phyloP scores from a whole-genome alignment of 176 grass and related monocot species.

The Leersia perrieri region DNA sequence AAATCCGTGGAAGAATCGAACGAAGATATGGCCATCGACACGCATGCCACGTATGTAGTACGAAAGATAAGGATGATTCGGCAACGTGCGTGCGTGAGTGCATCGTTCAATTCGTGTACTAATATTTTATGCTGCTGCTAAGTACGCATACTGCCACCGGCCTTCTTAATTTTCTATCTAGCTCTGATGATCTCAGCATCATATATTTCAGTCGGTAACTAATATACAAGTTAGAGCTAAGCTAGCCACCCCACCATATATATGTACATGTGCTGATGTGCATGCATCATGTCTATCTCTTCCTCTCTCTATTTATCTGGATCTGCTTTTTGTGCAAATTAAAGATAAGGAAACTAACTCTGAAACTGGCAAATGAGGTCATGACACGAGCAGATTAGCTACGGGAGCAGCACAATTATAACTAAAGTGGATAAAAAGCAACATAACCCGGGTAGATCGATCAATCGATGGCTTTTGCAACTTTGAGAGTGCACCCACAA shows the following conservation, averaged over 20 bases:
- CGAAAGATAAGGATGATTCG: slow-evolving; percentile 32
- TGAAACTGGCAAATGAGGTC: neutral
- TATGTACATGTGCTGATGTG: neutral
- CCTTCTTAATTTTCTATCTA: neutral
- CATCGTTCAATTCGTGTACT: neutral
- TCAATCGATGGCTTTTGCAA: neutral
- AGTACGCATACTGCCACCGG: neutral
- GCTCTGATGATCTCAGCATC: neutral
- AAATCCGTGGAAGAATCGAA: slow-evolving; percentile 32
- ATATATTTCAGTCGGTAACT: slow-evolving; percentile 4
- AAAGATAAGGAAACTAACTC: neutral
- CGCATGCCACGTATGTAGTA: neutral
- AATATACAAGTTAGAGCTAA: neutral
- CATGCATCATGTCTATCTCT: too few relatives aligned
- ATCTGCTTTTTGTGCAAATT: neutral
- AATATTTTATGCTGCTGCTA: slow-evolving; percentile 31
- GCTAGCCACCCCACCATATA: too few relatives aligned
- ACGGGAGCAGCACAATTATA: neutral
- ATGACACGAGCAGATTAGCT: neutral
- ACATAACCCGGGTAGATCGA: neutral
- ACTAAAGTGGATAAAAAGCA: neutral
- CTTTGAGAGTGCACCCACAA: neutral
- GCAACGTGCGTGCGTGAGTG: neutral
- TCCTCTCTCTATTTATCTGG: neutral
- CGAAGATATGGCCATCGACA: neutral